Evolutionary conservation across 2,329 filamentous ascomycete species (phyloP), one percentile per base, ranked within the genome.

Genomic region (Botrytis galanthina): DNA sequence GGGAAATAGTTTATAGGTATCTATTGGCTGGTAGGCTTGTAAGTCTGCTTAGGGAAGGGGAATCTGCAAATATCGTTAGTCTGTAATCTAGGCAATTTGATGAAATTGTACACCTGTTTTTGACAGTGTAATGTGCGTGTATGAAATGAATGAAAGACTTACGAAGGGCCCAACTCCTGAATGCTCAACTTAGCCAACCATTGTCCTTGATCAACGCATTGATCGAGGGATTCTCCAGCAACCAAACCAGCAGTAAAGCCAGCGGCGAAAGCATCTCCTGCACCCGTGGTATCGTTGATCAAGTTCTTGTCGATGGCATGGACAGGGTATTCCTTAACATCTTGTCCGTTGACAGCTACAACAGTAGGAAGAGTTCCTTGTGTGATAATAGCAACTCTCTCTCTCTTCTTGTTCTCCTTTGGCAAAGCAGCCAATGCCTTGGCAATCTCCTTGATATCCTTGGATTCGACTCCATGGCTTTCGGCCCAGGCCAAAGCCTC

Each of bases 231-330:
- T 86, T 96, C 93, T 83, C 92, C 94, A 84, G 95, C 87, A 75
- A 97, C 91, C 76, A 98, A 87, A 81, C 95, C 96, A 71, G 96
- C 96, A 73, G 93, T 87, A 85, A 99, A 94, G 76, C 96, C 96
- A 81, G 94, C 96, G 74, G 96, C 95, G 81, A 99, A 99, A 71
- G 96, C 95, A 82, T 99, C 96, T 82, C 94, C 96, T 75, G 96
- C 96, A 82, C 96, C 96, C 82, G 95, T 98, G 83, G 95, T 98
- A 85, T 99, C 96, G 84, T 92, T 92, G 84, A 99, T 98, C 85
- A 93, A 86, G 69, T 89, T 87, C 82, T 88, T 86, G 78, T 89
- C 86, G 80, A 99, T 95, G 79, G 89, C 87, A 82, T 93, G 93
- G 70, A 99, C 94, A 32, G 91, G 88, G 86, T 91, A 96, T 82